Evolutionary conservation across 352 stramenopile genomes (phyloP), one percentile per base, ranked within the genome.

Genomic region (Phytophthora pseudosyringae): DNA sequence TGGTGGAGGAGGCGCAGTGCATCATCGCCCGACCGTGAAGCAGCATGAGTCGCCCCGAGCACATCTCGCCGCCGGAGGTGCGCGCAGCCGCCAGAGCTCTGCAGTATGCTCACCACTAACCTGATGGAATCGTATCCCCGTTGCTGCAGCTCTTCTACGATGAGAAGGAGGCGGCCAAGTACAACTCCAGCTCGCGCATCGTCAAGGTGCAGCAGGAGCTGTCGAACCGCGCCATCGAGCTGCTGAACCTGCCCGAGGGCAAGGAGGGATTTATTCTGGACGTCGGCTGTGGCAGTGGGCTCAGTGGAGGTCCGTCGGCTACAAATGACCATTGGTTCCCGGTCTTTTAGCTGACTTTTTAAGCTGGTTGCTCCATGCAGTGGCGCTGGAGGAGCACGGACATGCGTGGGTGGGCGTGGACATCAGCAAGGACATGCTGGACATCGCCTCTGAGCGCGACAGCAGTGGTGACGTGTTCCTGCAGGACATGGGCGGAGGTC

Each of bases 371-470:
- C 21, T 26, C 38, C 6, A 18, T 56, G 9, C 47, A 92, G 90
- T 94, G 76, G 97, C 68, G 59, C 94, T 88, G 8, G 81, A 96
- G 63, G 85, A 96, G 64, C 80, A 95, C 13, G 98, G 98, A 2
- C 97, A 99, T 75, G 90, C 97, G 5, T 99, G 97, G 97, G 84
- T 99, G 21, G 98, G 98, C 44, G 95, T 97, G 54, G 98, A 99
- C 81, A 98, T 99, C 51, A 98, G 88, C 62, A 91, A 93, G 59
- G 95, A 98, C 75, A 99, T 99, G 98, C 90, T 99, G n/a, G 88
- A 98, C 64, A 98, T 99, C 49, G 98, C 97, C 0, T 94, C 96
- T 33, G 96, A 99, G 75, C 82, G 96, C 28, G 90, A 97, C 47
- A 96, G 80, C 38, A 94, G 86, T 59, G 88, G 88, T 28, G 88